These are phyloP conservation scores for Colletotrichum orbiculare DNA, from an alignment of 2,329 filamentous ascomycete genomes.

Conservation along the genomic window DNA sequence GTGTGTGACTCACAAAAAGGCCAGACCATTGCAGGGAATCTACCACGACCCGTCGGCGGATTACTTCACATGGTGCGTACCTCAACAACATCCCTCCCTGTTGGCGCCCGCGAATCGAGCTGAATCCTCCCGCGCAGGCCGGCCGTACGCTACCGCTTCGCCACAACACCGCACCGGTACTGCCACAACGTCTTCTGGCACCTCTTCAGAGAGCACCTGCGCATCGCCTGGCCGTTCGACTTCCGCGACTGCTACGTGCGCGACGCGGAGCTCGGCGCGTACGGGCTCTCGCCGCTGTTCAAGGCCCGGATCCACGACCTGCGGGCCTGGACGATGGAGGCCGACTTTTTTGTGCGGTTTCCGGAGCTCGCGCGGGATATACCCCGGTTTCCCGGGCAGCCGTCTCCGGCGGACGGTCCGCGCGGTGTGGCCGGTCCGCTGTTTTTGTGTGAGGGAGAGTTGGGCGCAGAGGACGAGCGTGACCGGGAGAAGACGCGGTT, in stretches of 20 bases:
- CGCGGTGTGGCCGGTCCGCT: no score
- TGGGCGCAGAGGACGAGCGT: not conserved
- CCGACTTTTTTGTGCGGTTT: conserved; percentile 42
- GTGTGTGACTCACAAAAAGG: not conserved
- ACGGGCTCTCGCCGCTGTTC: conserved; percentile 39
- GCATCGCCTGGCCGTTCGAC: conserved; percentile 40
- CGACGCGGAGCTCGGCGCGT: conserved; percentile 40
- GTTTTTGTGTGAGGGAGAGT: fast-evolving
- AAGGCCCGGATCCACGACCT: conserved; percentile 41
- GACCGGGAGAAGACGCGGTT: no score
- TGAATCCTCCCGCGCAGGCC: conserved; percentile 39
- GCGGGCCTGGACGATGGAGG: conserved; percentile 43
- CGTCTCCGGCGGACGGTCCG: not conserved
- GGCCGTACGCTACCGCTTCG: conserved; percentile 43
- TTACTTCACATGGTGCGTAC: conserved; percentile 15
- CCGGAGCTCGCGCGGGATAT: conserved; percentile 47
- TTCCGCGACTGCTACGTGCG: conserved; percentile 43
- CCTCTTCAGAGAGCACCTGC: conserved; percentile 39
- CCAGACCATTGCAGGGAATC: conserved; percentile 7
- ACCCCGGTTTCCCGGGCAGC: conserved; percentile 28
- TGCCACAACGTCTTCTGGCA: conserved; percentile 46
- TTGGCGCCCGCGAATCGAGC: no score
- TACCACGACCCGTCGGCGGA: conserved; percentile 13
- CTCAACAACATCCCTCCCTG: no score
- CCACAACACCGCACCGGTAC: conserved; percentile 44